Evolutionary conservation across 345 rosid species (phyloP), one percentile per base, ranked within the genome.

Genomic region (Gossypium raimondii): DNA sequence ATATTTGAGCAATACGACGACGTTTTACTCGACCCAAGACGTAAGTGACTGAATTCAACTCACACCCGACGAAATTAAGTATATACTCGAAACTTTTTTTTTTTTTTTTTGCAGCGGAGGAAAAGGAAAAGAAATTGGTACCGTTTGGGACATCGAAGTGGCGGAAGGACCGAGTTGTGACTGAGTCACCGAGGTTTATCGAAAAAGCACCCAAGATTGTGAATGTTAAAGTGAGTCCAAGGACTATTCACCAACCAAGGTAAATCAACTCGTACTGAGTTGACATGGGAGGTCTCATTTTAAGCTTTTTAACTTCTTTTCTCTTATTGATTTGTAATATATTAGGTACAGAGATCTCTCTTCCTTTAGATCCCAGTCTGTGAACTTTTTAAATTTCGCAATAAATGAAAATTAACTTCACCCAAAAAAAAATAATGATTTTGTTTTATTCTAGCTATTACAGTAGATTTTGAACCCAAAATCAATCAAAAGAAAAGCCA

Each of bases 221-320:
- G 82, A 84, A 25, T 55, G 75, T 75, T 81, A 89, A 75, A 76
- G 45, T 89, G 87, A 82, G 84, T 82, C 93, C 93, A 11, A 79
- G 88, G 81, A 77, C 45, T 80, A 89, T 89, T 81, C 90, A 89
- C 78, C 93, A 89, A 76, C 93, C 91, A 22, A 69, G 87, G 79
- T 85, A 83, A 27, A 50, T 27, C 18, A 17, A 58, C 58, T 70
- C 51, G 11, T 4, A 10, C 47, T 70, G 73, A 51, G 47, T 70
- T 52, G 60, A 70, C 7, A 29, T 52, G 73, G 73, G 73, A 70
- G 73, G 27, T 70, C 47, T 70, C 73, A 11, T 27, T 69, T 13
- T 2, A 51, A 50, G 45, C 62, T 11, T 16, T 27, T 16, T 69
- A 27, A 27, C 14, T 16, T 24, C 3, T 25, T 11, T n/a, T 41